A percentile compares a stretch with the other conserved stretches of the same genome.
Conservation (phyloP, 2,329 filamentous ascomycete species). For the Cladophialophora immunda region DNA sequence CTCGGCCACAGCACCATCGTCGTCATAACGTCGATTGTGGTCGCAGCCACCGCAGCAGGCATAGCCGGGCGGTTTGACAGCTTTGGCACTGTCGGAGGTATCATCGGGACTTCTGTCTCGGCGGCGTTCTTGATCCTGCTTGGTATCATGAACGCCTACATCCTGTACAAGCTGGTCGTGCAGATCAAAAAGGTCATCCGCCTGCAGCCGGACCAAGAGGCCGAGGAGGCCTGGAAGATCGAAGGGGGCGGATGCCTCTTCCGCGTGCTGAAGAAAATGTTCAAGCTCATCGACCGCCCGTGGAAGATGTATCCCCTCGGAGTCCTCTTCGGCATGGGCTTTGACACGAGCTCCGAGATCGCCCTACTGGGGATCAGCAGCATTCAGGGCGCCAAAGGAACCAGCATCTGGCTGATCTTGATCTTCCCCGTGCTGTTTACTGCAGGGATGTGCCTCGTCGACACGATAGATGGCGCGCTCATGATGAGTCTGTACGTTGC, state of each 20-base stretch:
- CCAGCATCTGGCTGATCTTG: conserved; percentile 90
- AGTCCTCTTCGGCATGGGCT: conserved; percentile 87
- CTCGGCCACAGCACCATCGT: conserved; percentile 95
- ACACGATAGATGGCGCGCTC: conserved; percentile 89
- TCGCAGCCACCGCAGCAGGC: conserved; percentile 88
- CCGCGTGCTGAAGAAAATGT: conserved; percentile 75
- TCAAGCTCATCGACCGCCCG: conserved; percentile 71
- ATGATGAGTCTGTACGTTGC: conserved; percentile 93
- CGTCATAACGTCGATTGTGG: conserved; percentile 86
- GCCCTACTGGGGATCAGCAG: conserved; percentile 89
- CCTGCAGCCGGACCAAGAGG: conserved; percentile 54
- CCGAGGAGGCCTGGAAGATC: conserved; percentile 68
- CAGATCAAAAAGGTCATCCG: conserved; percentile 71
- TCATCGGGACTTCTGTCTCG: conserved; percentile 88
- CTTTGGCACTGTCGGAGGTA: conserved; percentile 82
- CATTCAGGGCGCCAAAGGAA: conserved; percentile 84
- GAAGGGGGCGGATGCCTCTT: conserved; percentile 81
- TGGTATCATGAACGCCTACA: conserved; percentile 84
- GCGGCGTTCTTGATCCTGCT: conserved; percentile 83
- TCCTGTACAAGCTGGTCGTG: conserved; percentile 78
- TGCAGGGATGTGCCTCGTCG: conserved; percentile 94
- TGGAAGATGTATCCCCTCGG: conserved; percentile 98
- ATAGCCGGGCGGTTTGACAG: conserved; percentile 81
- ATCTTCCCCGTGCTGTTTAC: conserved; percentile 93
- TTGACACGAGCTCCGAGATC: conserved; percentile 95